Percentiles rank a stretch among this genome's conserved stretches.
Conservation (phyloP, 75 land plant genomes). For the Pinus albicaulis region DNA sequence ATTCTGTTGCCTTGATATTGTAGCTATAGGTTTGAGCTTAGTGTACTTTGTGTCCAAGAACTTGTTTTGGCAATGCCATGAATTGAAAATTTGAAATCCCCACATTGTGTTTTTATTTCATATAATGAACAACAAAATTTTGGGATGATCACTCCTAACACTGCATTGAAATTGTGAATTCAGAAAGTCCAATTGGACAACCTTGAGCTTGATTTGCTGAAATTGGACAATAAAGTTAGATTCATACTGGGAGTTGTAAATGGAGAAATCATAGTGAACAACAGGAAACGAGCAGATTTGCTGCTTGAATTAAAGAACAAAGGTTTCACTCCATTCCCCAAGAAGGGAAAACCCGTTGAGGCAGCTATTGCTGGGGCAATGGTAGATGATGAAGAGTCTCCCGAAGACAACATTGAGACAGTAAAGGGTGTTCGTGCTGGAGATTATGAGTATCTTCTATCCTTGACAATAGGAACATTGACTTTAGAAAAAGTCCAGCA, state of each 20-base stretch:
- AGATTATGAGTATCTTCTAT: slow-evolving; percentile 90
- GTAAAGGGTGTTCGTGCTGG: slow-evolving; percentile 36
- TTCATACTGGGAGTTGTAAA: slow-evolving; percentile 92
- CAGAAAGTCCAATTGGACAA: slow-evolving; percentile 70
- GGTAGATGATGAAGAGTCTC: slow-evolving; percentile 26
- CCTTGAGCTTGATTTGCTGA: slow-evolving; percentile 64
- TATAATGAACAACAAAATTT: background rate
- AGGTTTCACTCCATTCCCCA: slow-evolving; percentile 95
- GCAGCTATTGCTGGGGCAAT: slow-evolving; percentile 61
- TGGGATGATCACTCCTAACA: background rate
- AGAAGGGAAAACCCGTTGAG: slow-evolving; percentile 60
- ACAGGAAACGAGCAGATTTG: slow-evolving; percentile 84
- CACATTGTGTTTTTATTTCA: background rate
- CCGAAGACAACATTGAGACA: slow-evolving; percentile 34
- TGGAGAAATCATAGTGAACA: slow-evolving; percentile 85
- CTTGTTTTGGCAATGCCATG: background rate
- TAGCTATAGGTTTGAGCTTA: background rate
- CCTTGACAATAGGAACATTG: slow-evolving; percentile 86
- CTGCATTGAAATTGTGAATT: slow-evolving; percentile 2
- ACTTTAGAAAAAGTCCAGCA: slow-evolving; percentile 86
- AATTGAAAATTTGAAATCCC: background rate
- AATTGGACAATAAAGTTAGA: slow-evolving; percentile 87
- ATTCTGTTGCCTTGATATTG: no score
- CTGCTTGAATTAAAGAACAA: slow-evolving; percentile 70
- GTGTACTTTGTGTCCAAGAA: background rate